Conservation (phyloP, 2,329 filamentous ascomycete species). For the Aspergillus costaricaensis region DNA sequence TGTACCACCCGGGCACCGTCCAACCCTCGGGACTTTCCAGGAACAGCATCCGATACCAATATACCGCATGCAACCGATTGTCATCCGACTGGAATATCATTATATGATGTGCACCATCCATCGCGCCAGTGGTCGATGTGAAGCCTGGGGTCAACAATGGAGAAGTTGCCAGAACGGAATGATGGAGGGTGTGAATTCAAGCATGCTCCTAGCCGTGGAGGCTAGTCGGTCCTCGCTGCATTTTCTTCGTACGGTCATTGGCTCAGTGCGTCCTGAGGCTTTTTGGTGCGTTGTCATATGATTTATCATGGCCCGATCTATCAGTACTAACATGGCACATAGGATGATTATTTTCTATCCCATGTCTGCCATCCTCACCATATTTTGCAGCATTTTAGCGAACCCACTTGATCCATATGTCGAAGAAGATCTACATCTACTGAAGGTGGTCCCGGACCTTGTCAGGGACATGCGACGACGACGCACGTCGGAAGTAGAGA, state of each 20-base stretch:
- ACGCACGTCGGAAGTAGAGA: not conserved
- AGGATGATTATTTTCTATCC: constrained; percentile 56
- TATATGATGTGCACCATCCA: constrained; percentile 54
- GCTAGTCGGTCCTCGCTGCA: constrained; percentile 53
- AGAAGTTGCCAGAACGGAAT: constrained; percentile 22
- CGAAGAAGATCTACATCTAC: not conserved
- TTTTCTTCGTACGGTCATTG: constrained; percentile 34
- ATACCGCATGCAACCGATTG: constrained; percentile 41
- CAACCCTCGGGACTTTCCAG: constrained; percentile 40
- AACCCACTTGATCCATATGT: constrained; percentile 34
- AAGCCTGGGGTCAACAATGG: constrained; percentile 26
- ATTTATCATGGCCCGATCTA: not conserved
- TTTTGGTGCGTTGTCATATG: not conserved
- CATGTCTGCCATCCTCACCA: constrained; percentile 49
- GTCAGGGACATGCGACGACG: not conserved
- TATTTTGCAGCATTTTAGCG: constrained; percentile 53
- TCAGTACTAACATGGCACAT: not conserved
- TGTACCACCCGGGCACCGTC: constrained; percentile 44
- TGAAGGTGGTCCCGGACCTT: not conserved
- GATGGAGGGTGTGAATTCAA: constrained; percentile 49
- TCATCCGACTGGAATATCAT: constrained; percentile 54
- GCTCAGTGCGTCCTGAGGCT: not conserved
- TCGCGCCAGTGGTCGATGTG: constrained; percentile 50
- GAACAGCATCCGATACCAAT: constrained; percentile 20
- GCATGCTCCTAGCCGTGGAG: constrained; percentile 51